Base-by-base conservation (phyloP, 1,284 basidiomycete species). In the Marasmius fiardii region DNA sequence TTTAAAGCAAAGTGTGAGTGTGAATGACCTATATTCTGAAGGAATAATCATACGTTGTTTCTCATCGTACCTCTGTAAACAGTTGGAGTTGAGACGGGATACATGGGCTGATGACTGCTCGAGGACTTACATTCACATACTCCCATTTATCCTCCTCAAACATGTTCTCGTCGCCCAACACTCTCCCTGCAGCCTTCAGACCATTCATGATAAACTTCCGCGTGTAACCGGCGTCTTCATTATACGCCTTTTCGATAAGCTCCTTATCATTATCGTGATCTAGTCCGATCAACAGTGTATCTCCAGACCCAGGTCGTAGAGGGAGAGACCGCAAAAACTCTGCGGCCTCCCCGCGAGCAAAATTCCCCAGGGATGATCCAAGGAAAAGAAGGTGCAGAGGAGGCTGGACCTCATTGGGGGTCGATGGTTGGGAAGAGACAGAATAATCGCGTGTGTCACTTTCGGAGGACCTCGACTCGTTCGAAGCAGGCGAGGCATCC, bases 331-430 rank as follows among this genome's bases (percentile, higher is more conserved):
- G 80, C 53, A 99, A 80, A 73, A 99, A 98, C 0, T 79, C 74
- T 1, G 80, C 80, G 6, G 89, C 92, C 24, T 81, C 87, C 16
- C 78, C 75, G 23, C 93, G 83, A n/a, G 78, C 70, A 69, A 98
- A 98, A 75, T 98, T 98, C 12, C 96, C 96, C 12, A 98, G 74
- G 0, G 93, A 94, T 0, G 92, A 96, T 0, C 96, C 96, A n/a
- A 98, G 78, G 78, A 97, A 98, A 57, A 98, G 75, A 55, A 98
- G 74, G 65, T 95, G 93, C 33, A 93, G 69, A 8, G 90, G 90
- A 1, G 67, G 61, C 23, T 67, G 64, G 24, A 63, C 62, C 1
- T 66, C 61, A 35, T 70, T 76, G 10, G 75, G 72, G 0, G 73
- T 75, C 16, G 76, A 75, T 0, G 71, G 70, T 4, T 74, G 68